A percentile compares a stretch with the other conserved stretches of the same genome.
These are phyloP conservation scores for Eucommia ulmoides DNA, from an alignment of 257 asterid genomes.

Conservation along the genomic window DNA sequence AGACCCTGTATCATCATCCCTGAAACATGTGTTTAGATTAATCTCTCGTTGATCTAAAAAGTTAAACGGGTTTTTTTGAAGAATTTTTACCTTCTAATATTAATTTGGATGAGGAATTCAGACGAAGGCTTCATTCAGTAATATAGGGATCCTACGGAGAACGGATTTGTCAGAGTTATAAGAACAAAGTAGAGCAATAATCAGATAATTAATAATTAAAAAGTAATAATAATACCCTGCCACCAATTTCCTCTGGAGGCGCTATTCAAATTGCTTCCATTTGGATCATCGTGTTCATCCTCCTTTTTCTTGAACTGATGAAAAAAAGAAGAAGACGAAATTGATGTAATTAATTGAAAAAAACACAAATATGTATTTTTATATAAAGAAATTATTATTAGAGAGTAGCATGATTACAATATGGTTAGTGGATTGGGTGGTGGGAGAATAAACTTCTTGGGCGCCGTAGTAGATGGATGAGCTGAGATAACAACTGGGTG, in stretches of 20 bases:
- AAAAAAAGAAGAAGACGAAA: not conserved
- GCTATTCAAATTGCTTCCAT: slow-evolving; percentile 32
- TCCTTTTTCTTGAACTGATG: slow-evolving; percentile 42
- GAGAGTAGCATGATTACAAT: slow-evolving; percentile 37
- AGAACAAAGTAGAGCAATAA: not conserved
- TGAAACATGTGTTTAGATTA: no score
- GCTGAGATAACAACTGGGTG: slow-evolving; percentile 59
- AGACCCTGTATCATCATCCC: no score
- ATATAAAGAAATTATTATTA: no score
- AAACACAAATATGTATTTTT: no score
- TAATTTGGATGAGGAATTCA: no score
- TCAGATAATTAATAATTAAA: not conserved
- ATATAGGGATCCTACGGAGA: slow-evolving; percentile 54
- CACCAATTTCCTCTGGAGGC: slow-evolving; percentile 92
- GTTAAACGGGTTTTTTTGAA: no score
- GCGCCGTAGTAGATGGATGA: slow-evolving; percentile 80
- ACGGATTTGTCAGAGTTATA: not conserved
- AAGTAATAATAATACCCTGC: slow-evolving; percentile 33
- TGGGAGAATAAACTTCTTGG: slow-evolving; percentile 52
- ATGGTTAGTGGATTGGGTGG: slow-evolving; percentile 19
- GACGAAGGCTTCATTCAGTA: slow-evolving; percentile 14
- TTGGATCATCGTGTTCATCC: slow-evolving; percentile 29
- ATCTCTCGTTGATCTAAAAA: no score
- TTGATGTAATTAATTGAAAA: not conserved
- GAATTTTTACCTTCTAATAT: no score